phyloP scores from a whole-genome alignment of 495 filamentous ascomycete genomes.

The Cercophora newfieldiana region DNA sequence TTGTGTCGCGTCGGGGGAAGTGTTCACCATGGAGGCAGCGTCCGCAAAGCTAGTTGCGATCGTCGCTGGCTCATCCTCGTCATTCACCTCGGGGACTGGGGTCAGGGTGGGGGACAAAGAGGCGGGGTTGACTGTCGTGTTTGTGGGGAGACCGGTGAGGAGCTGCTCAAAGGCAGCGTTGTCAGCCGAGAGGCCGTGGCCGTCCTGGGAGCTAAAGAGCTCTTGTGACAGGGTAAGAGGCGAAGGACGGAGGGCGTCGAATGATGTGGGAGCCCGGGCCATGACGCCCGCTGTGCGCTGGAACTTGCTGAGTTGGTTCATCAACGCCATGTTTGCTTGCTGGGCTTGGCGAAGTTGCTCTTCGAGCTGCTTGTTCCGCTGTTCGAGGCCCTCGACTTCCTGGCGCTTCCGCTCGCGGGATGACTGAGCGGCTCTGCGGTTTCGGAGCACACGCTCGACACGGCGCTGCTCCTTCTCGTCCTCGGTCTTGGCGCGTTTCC shows the following conservation, averaged over 20 bases:
- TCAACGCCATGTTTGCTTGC: constrained; percentile 63
- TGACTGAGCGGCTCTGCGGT: constrained; percentile 93
- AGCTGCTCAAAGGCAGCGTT: constrained; percentile 38
- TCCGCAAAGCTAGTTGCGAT: constrained; percentile 29
- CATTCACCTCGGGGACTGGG: constrained; percentile 44
- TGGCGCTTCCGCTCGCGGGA: constrained; percentile 92
- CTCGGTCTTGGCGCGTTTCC: constrained; percentile 97
- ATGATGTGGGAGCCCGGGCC: constrained; percentile 18
- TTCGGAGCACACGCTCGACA: constrained; percentile 94
- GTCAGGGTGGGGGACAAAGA: constrained; percentile 53
- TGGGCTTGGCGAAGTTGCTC: constrained; percentile 62
- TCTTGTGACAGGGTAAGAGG: constrained; percentile 54
- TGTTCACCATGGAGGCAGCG: constrained; percentile 43
- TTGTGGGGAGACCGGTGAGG: constrained; percentile 36
- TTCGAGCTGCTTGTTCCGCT: constrained; percentile 71
- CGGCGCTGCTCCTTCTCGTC: constrained; percentile 98
- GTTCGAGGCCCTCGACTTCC: constrained; percentile 87
- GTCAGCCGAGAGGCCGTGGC: constrained; percentile 25
- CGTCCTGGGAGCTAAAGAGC: constrained; percentile 50
- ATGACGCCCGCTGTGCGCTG: constrained; percentile 54
- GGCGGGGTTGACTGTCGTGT: constrained; percentile 54
- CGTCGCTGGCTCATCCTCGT: constrained; percentile 21
- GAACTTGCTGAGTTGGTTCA: constrained; percentile 65
- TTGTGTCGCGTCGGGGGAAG: constrained; percentile 93
- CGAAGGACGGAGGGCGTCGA: constrained; percentile 41